phyloP scores from a whole-genome alignment of 1,284 basidiomycete species.

The Termitomyces sp. region DNA sequence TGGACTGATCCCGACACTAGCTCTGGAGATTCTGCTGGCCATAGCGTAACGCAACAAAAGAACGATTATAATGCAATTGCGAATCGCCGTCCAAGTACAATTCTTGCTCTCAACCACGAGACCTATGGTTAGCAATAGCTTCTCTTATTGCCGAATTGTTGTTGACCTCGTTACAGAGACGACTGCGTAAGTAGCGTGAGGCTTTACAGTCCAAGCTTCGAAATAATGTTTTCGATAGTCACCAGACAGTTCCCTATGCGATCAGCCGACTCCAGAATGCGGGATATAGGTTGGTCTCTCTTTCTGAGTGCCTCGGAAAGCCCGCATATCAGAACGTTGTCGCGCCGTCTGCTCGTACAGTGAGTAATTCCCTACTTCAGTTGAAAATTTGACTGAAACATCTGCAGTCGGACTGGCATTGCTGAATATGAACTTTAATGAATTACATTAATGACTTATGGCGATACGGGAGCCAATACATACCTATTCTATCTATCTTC shows the following conservation, averaged over 20 bases:
- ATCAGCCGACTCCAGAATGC: slow-evolving; percentile 19
- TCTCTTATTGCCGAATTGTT: neutral
- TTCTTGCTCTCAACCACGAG: slow-evolving; percentile 36
- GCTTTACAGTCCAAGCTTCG: neutral
- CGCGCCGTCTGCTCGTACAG: slow-evolving; percentile 1
- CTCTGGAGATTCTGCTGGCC: slow-evolving; percentile 33
- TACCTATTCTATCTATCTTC: no score
- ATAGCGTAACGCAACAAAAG: slow-evolving; percentile 26
- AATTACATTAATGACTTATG: neutral
- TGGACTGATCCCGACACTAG: neutral
- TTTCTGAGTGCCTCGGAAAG: slow-evolving; percentile 39
- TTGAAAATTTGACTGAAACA: slow-evolving; percentile 24
- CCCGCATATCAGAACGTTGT: slow-evolving; percentile 25
- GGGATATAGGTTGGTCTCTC: slow-evolving; percentile 36
- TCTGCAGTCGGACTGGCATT: slow-evolving; percentile 10
- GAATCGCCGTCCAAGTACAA: slow-evolving; percentile 24
- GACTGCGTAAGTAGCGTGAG: slow-evolving; percentile 1
- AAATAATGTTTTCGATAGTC: neutral
- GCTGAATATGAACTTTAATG: neutral
- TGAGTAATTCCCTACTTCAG: slow-evolving; percentile 6
- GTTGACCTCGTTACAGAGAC: neutral
- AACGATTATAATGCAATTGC: slow-evolving; percentile 27
- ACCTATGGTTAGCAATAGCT: slow-evolving; percentile 14
- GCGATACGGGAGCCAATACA: neutral
- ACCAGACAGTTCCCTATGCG: slow-evolving; percentile 7